These are phyloP conservation scores for Colletotrichum incanum DNA, from an alignment of 2,329 filamentous ascomycete genomes.

Conservation along the genomic window DNA sequence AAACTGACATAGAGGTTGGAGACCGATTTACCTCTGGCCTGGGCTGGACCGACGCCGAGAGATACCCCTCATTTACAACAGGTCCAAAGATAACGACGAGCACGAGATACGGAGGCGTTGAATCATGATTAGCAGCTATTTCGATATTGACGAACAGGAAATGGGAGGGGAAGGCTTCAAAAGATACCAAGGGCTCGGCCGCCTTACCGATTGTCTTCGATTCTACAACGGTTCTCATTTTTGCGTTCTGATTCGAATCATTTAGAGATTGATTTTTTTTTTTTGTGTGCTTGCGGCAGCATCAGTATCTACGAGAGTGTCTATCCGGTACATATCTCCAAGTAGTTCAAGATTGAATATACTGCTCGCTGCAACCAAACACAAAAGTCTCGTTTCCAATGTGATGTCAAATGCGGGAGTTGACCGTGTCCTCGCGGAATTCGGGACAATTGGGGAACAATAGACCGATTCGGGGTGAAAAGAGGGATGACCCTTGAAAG, in stretches of 20 bases:
- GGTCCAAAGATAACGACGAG: conserved; percentile 34
- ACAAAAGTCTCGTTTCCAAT: neutral
- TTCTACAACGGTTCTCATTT: conserved; percentile 37
- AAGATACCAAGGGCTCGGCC: conserved; percentile 42
- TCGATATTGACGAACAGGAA: conserved; percentile 7
- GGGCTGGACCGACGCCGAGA: conserved; percentile 44
- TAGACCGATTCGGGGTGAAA: neutral
- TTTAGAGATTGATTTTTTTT: conserved; percentile 11
- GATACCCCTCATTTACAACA: conserved; percentile 43
- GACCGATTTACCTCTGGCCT: conserved; percentile 39
- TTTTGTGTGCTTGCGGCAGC: conserved; percentile 24
- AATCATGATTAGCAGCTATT: conserved; percentile 12
- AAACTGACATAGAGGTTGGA: conserved; percentile 14
- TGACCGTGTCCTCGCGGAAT: neutral
- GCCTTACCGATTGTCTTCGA: conserved; percentile 39
- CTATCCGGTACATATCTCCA: conserved; percentile 30
- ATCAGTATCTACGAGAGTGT: conserved; percentile 20
- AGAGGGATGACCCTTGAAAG: neutral
- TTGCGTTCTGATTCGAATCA: conserved; percentile 26
- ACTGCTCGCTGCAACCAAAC: conserved; percentile 31
- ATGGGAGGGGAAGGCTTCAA: conserved; percentile 19
- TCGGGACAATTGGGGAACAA: neutral
- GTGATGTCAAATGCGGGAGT: neutral
- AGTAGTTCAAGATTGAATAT: conserved; percentile 35
- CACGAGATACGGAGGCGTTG: conserved; percentile 31